Conservation (phyloP, 192 early-diverging fungal species). For the Mortierella antarctica region DNA sequence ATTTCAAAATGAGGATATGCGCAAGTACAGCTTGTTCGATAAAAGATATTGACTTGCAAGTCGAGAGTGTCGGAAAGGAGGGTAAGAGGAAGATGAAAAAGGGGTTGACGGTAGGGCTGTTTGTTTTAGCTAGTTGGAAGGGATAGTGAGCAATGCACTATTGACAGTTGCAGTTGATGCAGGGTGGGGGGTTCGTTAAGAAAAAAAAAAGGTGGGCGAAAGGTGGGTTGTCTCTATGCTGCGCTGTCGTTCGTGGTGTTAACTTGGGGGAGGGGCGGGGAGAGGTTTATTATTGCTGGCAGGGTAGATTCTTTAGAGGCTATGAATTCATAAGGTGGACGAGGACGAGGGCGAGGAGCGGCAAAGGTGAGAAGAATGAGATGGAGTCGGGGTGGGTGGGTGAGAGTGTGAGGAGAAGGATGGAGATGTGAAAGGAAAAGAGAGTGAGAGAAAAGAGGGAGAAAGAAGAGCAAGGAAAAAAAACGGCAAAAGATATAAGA, state of each 20-base stretch:
- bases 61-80: background rate
- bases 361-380: background rate
- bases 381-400: background rate
- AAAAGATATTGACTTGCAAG: background rate
- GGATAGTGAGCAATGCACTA: constrained; percentile 15
- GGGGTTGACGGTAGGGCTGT: background rate
- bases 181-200: constrained; percentile 20
- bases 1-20: too few relatives aligned
- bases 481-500: too few relatives aligned
- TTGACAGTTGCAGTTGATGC: constrained; percentile 24
- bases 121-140: background rate
- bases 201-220: background rate
- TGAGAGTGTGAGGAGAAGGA: background rate
- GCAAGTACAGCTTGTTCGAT: too few relatives aligned
- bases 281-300: background rate
- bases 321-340: background rate
- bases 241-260: background rate
- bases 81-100: background rate
- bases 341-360: background rate
- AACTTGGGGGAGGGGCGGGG: background rate
- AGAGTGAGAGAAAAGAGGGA: background rate
- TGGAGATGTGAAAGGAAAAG: background rate
- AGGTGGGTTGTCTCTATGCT: constrained; percentile 2
- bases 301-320: background rate
- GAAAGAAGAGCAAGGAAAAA: background rate